Base-by-base conservation (phyloP, 495 filamentous ascomycete genomes). In the Penicillium macrosclerotiorum region DNA sequence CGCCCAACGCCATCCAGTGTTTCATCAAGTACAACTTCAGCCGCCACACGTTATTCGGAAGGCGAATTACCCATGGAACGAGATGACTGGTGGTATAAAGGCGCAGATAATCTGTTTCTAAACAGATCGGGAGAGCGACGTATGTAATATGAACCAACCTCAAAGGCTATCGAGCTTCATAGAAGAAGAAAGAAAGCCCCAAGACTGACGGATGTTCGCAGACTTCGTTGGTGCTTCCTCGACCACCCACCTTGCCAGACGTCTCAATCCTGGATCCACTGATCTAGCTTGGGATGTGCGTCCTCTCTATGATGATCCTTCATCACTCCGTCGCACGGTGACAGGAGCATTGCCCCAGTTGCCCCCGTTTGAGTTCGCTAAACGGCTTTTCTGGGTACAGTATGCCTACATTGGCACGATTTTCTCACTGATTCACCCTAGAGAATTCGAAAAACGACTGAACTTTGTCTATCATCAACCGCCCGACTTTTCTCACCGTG, bases 341-440 rank as follows among this genome's bases (percentile, higher is more conserved):
- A 49, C 45, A 8, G 51, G 51, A 9, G 40, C 51, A 1, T 42
- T 70, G 0, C 67, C 67, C 13, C 64, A 66, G 8, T 51, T 77
- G 1, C 74, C 74, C 1, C 70, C 71, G 0, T 55, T 65, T 23
- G 69, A 74, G 13, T 66, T 70, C 47, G 72, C 70, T 4, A 73
- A 71, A 38, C 61, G 70, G 3, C 57, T 74, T 1, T 77, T 74
- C 41, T 70, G 65, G 51, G 69, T 70, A 8, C 72, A 77, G 46
- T 75, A 75, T 48, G 56, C 64, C 17, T 77, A 74, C 42, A 73
- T 77, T 26, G 74, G 74, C n/a, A 75, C 74, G 22, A 77, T 77
- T 24, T 77, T 77, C 36, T 72, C 71, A 16, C 59, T 77, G 7
- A 71, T 72, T 14, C 60, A 71, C 7, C 71, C 74, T 0, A 32